phyloP scores from a whole-genome alignment of 2,329 filamentous ascomycete species.

The Curvularia hawaiiensis region DNA sequence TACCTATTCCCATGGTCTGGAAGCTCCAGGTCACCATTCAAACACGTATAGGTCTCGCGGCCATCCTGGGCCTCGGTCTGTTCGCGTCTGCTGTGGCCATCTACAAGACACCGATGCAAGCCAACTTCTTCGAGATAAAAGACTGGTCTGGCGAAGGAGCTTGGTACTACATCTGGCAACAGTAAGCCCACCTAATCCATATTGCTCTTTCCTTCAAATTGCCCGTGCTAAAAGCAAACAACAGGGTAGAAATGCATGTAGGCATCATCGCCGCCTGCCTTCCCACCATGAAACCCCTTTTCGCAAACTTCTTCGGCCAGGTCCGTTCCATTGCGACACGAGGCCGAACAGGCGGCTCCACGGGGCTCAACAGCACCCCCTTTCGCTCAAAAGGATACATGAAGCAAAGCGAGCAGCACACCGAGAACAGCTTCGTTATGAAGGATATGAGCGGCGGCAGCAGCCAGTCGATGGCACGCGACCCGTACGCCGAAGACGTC shows the following conservation, averaged over 20 bases:
- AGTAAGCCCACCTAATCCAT: constrained; percentile 14
- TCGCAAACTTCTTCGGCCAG: constrained; percentile 31
- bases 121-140: constrained; percentile 37
- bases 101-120: constrained; percentile 33
- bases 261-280: constrained; percentile 40
- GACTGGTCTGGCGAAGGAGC: constrained; percentile 33
- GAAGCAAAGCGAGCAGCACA: constrained; percentile 16
- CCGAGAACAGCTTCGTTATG: constrained; percentile 15
- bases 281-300: constrained; percentile 36
- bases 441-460: constrained; percentile 17
- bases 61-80: constrained; percentile 46
- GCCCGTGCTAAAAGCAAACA: constrained; percentile 6
- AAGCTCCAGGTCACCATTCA: constrained; percentile 49
- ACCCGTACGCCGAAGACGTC: constrained; percentile 20
- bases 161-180: constrained; percentile 37
- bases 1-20: constrained; percentile 52
- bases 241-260: constrained; percentile 38
- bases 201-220: background rate
- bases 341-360: constrained; percentile 18
- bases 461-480: constrained; percentile 8
- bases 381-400: constrained; percentile 28
- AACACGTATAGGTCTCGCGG: constrained; percentile 45
- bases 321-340: constrained; percentile 28
- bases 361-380: constrained; percentile 13
- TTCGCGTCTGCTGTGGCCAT: constrained; percentile 38